phyloP scores from a whole-genome alignment of 75 land plant species.

The Picea sitchensis region DNA sequence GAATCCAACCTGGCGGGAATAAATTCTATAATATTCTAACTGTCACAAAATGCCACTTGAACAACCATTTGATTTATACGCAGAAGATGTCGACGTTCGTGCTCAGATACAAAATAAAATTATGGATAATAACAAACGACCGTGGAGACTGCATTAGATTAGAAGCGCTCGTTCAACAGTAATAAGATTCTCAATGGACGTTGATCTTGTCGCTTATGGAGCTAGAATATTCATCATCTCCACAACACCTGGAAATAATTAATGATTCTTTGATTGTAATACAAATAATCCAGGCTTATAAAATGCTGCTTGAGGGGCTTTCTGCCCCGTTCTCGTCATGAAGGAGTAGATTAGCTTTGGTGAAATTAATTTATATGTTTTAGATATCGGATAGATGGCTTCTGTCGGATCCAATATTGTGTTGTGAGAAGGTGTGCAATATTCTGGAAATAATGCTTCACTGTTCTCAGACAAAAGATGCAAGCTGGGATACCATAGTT shows the following conservation, averaged over 20 bases:
- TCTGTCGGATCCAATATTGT: not conserved
- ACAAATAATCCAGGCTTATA: not conserved
- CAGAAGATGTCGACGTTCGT: too few species aligned
- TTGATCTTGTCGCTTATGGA: not conserved
- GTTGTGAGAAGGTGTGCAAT: not conserved
- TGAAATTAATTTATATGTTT: not conserved
- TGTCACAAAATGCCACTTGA: conserved; percentile 1
- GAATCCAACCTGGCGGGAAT: not conserved
- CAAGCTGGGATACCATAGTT: too few species aligned
- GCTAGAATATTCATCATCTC: not conserved
- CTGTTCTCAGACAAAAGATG: too few species aligned
- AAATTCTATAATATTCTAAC: not conserved
- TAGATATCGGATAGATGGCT: not conserved
- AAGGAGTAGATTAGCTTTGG: not conserved
- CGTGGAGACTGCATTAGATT: too few species aligned
- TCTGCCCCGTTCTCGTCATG: not conserved
- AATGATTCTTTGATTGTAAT: not conserved
- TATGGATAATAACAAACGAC: too few species aligned
- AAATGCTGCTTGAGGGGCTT: too few species aligned
- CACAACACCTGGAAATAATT: too few species aligned
- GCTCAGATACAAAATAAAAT: too few species aligned
- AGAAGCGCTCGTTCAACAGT: too few species aligned
- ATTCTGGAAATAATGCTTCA: not conserved
- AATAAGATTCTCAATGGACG: too few species aligned
- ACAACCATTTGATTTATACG: too few species aligned